phyloP scores from a whole-genome alignment of 2,329 filamentous ascomycete genomes.

The Periconia digitata region DNA sequence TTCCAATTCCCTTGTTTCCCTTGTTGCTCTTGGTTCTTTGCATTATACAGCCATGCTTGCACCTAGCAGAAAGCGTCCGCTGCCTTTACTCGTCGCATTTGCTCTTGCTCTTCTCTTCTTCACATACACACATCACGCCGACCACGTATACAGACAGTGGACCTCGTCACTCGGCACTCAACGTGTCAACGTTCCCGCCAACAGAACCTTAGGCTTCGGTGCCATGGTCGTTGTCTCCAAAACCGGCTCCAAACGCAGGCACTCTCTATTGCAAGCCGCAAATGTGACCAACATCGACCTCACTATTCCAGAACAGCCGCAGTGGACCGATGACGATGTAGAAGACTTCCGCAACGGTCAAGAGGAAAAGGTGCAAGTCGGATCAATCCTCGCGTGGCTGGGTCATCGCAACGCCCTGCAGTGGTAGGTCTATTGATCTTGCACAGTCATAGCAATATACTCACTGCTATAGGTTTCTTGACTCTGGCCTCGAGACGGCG shows the following conservation, averaged over 20 bases:
- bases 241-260: constrained; percentile 42
- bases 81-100: constrained; percentile 31
- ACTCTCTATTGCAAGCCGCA: constrained; percentile 43
- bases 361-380: constrained; percentile 38
- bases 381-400: constrained; percentile 48
- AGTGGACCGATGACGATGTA: constrained; percentile 46
- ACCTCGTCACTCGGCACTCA: constrained; percentile 25
- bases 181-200: constrained; percentile 31
- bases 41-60: constrained; percentile 30
- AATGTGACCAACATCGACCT: constrained; percentile 48
- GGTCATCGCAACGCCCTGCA: constrained; percentile 47
- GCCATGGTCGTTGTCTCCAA: constrained; percentile 46
- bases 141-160: constrained; percentile 34
- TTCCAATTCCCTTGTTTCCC: background rate
- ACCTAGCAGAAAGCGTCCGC: constrained; percentile 32
- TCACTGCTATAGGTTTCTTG: constrained; percentile 42
- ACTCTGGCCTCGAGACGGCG: constrained; percentile 44
- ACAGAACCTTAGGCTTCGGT: constrained; percentile 45
- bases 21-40: constrained; percentile 3
- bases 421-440: constrained; percentile 29
- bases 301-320: constrained; percentile 46
- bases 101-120: constrained; percentile 28
- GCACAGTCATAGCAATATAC: background rate
- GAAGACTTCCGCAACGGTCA: constrained; percentile 39
- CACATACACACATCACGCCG: constrained; percentile 30